Evolutionary conservation across 345 rosid species (phyloP).

Genomic region (Acer saccharum): DNA sequence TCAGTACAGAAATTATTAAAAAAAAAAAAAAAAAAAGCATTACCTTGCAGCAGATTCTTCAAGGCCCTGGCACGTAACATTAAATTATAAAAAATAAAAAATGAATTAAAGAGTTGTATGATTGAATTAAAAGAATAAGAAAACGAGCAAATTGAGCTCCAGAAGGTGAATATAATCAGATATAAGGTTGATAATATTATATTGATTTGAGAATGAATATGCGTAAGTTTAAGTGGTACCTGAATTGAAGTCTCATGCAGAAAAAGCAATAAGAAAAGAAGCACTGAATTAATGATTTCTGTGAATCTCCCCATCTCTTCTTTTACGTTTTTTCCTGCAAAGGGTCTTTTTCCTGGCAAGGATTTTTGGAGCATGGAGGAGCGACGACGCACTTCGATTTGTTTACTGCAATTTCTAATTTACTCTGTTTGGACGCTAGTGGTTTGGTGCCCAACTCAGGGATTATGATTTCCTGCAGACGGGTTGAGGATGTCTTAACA

Average conservation of each 20-base stretch:
- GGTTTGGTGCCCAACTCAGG: neutral
- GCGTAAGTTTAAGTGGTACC: neutral
- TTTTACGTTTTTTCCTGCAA: neutral
- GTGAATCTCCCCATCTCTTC: slow-evolving; percentile 13
- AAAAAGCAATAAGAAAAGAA: neutral
- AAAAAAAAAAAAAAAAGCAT: neutral
- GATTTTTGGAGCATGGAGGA: neutral
- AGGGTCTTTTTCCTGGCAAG: neutral
- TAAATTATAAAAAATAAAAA: neutral
- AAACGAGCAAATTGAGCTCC: neutral
- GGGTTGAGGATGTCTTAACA: no score
- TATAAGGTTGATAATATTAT: neutral
- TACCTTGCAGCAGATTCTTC: slow-evolving; percentile 50
- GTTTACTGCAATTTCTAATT: neutral
- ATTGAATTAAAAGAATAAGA: neutral
- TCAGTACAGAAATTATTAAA: neutral
- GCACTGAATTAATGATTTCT: neutral
- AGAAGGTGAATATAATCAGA: slow-evolving; percentile 1
- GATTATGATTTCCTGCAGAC: neutral
- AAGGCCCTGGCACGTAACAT: slow-evolving; percentile 28
- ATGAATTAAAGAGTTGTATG: neutral
- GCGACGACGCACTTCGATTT: neutral
- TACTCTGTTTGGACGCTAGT: neutral
- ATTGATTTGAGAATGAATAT: neutral
- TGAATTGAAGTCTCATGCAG: neutral